Conservation (phyloP, 306 rosid genomes). For the Vigna mungo region DNA sequence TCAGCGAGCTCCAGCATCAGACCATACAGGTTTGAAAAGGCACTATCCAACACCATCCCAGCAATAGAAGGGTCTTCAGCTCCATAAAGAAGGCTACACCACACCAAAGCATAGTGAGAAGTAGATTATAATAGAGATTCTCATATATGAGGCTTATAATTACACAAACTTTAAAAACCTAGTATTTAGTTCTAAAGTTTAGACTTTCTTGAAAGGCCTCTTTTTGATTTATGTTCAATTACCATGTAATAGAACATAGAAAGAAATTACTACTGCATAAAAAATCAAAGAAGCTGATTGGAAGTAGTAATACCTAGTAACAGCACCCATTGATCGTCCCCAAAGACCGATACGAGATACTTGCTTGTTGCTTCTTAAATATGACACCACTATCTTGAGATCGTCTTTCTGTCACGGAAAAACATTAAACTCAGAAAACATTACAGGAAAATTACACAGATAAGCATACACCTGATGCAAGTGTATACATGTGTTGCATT, state of each 20-base stretch:
- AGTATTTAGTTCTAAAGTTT: not conserved
- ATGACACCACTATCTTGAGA: conserved; percentile 82
- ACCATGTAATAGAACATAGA: conserved; percentile 25
- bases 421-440: conserved; percentile 14
- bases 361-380: conserved; percentile 84
- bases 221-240: not conserved
- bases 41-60: conserved; percentile 99
- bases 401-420: conserved; percentile 75
- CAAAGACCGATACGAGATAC: conserved; percentile 88
- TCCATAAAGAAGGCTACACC: conserved; percentile 93
- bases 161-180: conserved; percentile 6
- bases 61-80: conserved; percentile 95
- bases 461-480: not conserved
- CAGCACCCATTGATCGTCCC: conserved; percentile 99
- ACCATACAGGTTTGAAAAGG: conserved; percentile 89
- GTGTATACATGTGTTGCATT: conserved; percentile 14
- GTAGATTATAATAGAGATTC: conserved; percentile 25
- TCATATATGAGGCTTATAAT: conserved; percentile 2
- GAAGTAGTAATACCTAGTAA: conserved; percentile 73
- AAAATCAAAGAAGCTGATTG: conserved; percentile 34
- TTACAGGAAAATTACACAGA: conserved; percentile 2
- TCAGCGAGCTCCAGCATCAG: conserved; percentile 96
- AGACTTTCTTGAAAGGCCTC: conserved; percentile 11
- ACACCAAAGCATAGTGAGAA: conserved; percentile 36
- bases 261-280: conserved; percentile 6